Conservation (phyloP, 1,284 basidiomycete species). For the Leucoagaricus sp. region DNA sequence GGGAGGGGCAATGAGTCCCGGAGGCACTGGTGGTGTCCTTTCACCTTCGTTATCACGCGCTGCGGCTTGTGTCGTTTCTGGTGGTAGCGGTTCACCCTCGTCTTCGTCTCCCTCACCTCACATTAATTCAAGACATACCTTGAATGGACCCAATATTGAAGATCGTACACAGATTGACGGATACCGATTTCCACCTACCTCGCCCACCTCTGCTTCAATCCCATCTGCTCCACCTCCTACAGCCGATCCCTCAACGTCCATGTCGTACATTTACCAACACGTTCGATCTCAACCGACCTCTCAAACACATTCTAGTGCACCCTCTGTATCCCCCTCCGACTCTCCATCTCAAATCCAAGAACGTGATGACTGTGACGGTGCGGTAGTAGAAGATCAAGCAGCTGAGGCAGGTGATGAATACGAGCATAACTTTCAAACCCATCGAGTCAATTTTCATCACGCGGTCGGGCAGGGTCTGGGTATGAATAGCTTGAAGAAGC, state of each 20-base stretch:
- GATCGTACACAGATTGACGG: neutral
- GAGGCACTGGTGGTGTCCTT: neutral
- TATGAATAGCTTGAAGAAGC: conserved; percentile 6
- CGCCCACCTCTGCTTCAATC: neutral
- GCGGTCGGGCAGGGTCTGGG: neutral
- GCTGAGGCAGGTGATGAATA: neutral
- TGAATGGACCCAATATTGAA: too few relatives aligned
- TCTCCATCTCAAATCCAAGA: neutral
- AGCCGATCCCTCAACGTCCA: neutral
- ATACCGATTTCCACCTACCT: neutral
- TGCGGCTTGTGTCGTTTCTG: neutral
- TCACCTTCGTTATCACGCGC: conserved; percentile 5
- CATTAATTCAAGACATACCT: neutral
- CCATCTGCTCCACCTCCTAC: neutral
- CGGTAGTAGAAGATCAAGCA: too few relatives aligned
- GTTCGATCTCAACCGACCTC: neutral
- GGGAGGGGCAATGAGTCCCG: neutral
- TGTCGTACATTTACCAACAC: neutral
- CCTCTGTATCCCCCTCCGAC: neutral
- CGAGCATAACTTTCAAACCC: neutral
- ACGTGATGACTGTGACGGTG: neutral
- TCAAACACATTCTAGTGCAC: neutral
- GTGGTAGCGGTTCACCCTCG: neutral
- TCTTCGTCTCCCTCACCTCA: neutral
- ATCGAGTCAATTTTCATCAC: neutral